Conservation (phyloP, 2,329 filamentous ascomycete species). For the Neopestalotiopsis rosae region DNA sequence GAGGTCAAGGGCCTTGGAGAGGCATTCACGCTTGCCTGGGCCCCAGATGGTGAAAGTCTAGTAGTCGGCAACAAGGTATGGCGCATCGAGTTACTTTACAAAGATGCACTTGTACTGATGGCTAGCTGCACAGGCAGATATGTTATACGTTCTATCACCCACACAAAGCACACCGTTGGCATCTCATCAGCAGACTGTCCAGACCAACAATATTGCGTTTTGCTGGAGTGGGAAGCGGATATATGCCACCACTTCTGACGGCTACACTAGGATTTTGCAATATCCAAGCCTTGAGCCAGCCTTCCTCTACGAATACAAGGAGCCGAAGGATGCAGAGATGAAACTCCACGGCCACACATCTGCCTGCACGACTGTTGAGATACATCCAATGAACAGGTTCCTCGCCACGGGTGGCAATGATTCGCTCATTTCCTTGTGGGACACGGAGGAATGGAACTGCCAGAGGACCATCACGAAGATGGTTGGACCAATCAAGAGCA, state of each 20-base stretch:
- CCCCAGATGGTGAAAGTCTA: slow-evolving; percentile 71
- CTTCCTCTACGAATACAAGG: slow-evolving; percentile 52
- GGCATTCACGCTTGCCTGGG: slow-evolving; percentile 76
- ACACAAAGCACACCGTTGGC: slow-evolving; percentile 59
- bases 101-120: neutral
- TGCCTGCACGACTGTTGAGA: slow-evolving; percentile 69
- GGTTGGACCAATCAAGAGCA: slow-evolving; percentile 70
- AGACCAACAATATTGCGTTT: slow-evolving; percentile 77
- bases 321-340: slow-evolving; percentile 55
- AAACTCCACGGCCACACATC: slow-evolving; percentile 75
- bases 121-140: slow-evolving; percentile 58
- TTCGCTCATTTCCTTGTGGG: slow-evolving; percentile 77
- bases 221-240: slow-evolving; percentile 75
- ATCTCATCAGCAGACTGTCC: slow-evolving; percentile 64
- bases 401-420: slow-evolving; percentile 79
- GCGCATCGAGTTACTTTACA: neutral
- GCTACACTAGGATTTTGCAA: slow-evolving; percentile 71
- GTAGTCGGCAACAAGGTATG: slow-evolving; percentile 76
- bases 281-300: slow-evolving; percentile 68
- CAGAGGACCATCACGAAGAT: slow-evolving; percentile 73
- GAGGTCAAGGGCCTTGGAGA: slow-evolving; percentile 71
- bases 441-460: slow-evolving; percentile 79
- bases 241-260: slow-evolving; percentile 74
- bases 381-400: slow-evolving; percentile 74
- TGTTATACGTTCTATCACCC: slow-evolving; percentile 67